Percentiles rank a stretch among this genome's conserved stretches.
Evolutionary conservation across 2,329 filamentous ascomycete genomes (phyloP).

Genomic region (Metarhizium sp.): DNA sequence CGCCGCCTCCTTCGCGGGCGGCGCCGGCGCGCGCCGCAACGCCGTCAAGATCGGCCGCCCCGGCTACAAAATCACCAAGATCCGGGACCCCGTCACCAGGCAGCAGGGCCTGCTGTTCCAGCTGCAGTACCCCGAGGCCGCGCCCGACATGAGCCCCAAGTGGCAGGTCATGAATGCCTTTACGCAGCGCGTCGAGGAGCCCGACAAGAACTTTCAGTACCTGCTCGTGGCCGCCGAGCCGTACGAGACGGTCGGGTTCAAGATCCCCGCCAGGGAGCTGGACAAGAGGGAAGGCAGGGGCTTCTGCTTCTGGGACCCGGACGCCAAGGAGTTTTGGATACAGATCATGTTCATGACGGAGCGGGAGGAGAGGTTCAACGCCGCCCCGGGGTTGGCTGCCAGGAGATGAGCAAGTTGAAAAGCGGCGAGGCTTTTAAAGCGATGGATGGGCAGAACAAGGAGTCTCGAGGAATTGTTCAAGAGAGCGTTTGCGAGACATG

Average conservation of each 20-base stretch:
- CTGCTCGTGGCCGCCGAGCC: conserved; percentile 91
- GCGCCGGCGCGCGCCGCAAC: conserved; percentile 57
- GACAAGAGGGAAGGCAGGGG: conserved; percentile 81
- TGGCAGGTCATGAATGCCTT: conserved; percentile 98
- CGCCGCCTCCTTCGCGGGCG: conserved; percentile 51
- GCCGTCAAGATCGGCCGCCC: conserved; percentile 91
- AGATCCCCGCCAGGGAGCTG: conserved; percentile 86
- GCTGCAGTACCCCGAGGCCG: conserved; percentile 88
- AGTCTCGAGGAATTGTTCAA: not conserved
- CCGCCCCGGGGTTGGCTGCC: conserved; percentile 50
- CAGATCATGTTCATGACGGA: conserved; percentile 99
- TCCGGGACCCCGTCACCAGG: conserved; percentile 75
- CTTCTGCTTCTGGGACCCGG: conserved; percentile 92
- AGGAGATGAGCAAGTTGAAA: conserved; percentile 25
- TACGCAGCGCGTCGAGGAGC: conserved; percentile 90
- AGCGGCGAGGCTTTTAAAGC: too few relatives aligned
- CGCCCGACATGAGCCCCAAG: conserved; percentile 62
- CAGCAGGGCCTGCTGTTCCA: conserved; percentile 94
- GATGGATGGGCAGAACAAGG: not conserved
- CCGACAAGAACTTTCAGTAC: conserved; percentile 92
- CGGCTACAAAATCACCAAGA: conserved; percentile 97
- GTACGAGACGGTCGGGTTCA: conserved; percentile 96
- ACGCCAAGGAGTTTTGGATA: conserved; percentile 94
- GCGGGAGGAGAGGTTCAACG: conserved; percentile 79
- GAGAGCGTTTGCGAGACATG: not conserved